Conservation (phyloP, 495 filamentous ascomycete species). For the Penicillium nucicola region DNA sequence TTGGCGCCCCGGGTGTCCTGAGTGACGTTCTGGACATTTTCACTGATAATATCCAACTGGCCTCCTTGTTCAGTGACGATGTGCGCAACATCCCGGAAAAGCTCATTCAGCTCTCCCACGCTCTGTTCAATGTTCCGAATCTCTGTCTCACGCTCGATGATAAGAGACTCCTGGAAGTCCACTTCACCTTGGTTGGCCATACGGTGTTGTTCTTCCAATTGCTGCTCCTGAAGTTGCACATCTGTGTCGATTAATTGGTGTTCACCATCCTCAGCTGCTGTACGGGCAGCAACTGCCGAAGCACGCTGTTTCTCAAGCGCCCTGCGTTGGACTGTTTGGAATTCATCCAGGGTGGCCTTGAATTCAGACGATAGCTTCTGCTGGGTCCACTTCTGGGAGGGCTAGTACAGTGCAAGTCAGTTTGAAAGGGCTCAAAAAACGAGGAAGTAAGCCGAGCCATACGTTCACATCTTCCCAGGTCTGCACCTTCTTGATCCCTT, state of each 20-base stretch:
- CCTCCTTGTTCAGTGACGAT: conserved; percentile 94
- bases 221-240: conserved; percentile 56
- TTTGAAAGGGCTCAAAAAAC: not conserved
- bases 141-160: conserved; percentile 92
- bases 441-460: conserved; percentile 28
- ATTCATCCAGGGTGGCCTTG: conserved; percentile 78
- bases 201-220: conserved; percentile 73
- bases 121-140: conserved; percentile 96
- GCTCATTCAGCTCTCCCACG: conserved; percentile 90
- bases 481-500: conserved; percentile 87
- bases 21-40: conserved; percentile 78
- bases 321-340: conserved; percentile 82
- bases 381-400: conserved; percentile 89
- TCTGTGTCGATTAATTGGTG: conserved; percentile 30
- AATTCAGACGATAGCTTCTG: conserved; percentile 92
- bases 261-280: conserved; percentile 60
- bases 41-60: conserved; percentile 80
- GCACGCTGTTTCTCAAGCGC: conserved; percentile 91
- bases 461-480: conserved; percentile 91
- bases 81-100: conserved; percentile 94
- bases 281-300: conserved; percentile 73
- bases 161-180: conserved; percentile 93
- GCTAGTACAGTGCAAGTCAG: conserved; percentile 46
- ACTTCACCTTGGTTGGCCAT: conserved; percentile 93
- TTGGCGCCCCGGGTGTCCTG: conserved; percentile 81